Base-by-base conservation (phyloP, 345 rosid species). In the Hevea brasiliensis region DNA sequence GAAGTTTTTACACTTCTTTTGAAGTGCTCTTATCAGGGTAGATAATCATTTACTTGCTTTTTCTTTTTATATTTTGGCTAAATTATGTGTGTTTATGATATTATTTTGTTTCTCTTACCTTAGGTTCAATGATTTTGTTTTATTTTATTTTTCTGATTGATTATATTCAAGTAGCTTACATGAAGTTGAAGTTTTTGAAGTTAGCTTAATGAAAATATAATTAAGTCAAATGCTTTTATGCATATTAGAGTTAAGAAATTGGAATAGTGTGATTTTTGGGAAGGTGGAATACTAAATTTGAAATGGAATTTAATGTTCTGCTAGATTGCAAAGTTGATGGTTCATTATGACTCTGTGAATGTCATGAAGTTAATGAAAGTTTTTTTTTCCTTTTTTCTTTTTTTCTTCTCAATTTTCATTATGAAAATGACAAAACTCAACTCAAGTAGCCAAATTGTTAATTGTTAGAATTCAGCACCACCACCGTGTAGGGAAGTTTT, bases 11-110 rank as follows among this genome's bases (percentile, higher is more conserved):
- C 89, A 23, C 97, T 95, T 73, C 99, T 95, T 60, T 68, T 88
- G 68, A 84, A 89, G 77, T 95, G 99, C 78, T 90, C 98, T 80
- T 95, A 95, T 84, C 99, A 88, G 74, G 99, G 99, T 92, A 85
- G 72, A 40, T 54, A 41, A 40, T n/a, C 21, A 55, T 57, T 23
- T 35, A 65, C 3, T 74, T 68, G 32, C 1, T 37, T 26, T 56
- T 21, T 32, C 48, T 53, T 78, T 14, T 24, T 51, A n/a, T 50
- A 17, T 18, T 9, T 0, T 67, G 3, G 47, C 3, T 76, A 21
- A 23, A 6, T 44, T 24, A 23, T 44, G 57, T 32, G 20, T 44
- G 62, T 37, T 21, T 32, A 32, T 32, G 37, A 13, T 37, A 23
- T 27, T 23, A 15, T 29, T 29, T 7, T 7, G 53, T 48, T 48